Base-by-base conservation (phyloP, 805 yeast species). In the Tetrapisispora taiwanensis region DNA sequence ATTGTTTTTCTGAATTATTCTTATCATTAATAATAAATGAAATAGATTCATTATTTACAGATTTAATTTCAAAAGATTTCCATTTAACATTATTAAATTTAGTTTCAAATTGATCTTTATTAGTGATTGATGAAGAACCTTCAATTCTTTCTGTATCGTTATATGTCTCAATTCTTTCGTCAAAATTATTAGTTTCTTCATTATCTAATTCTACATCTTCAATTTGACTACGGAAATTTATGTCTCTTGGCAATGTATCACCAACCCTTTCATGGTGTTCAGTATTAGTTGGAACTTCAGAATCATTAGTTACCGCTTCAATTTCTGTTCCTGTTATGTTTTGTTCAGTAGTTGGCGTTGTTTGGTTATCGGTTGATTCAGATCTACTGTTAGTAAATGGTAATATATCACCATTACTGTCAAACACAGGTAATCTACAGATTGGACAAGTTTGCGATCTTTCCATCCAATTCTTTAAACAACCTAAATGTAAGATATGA, bases 361-460 rank as follows among this genome's bases (percentile, higher is more conserved):
- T 28, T 10, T 28, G 5, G 30, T 20, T 17, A 14, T 7, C 15
- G 24, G 20, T n/a, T 9, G 22, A 7, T 30, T 36, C 34, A 28
- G 39, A 13, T 28, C 26, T 39, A 15, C 43, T 8, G n/a, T 32
- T 19, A 9, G 17, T 30, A 14, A 39, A 43, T 13, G 51, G 52
- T 27, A 48, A 48, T 15, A 58, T 54, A 30, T 54, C 57, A 7
- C 65, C 63, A 17, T 50, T 52, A 30, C 54, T 59, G 41, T 58
- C 68, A 49, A 78, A 72, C 1, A 87, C 94, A 10, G 78, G 75
- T 27, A 81, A 70, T 48, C 95, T 71, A 61, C 98, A 92, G 43
- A 89, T 78, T 1, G 98, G 98, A 67, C 98, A 92, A n/a, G 78
- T 76, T 52, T 82, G 90, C 0, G 95, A 86, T 51, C 95, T 74